A percentile compares a stretch with the other conserved stretches of the same genome.
These are phyloP conservation scores for Dentipellis fragilis DNA, from an alignment of 768 basidiomycete species.

Conservation along the genomic window DNA sequence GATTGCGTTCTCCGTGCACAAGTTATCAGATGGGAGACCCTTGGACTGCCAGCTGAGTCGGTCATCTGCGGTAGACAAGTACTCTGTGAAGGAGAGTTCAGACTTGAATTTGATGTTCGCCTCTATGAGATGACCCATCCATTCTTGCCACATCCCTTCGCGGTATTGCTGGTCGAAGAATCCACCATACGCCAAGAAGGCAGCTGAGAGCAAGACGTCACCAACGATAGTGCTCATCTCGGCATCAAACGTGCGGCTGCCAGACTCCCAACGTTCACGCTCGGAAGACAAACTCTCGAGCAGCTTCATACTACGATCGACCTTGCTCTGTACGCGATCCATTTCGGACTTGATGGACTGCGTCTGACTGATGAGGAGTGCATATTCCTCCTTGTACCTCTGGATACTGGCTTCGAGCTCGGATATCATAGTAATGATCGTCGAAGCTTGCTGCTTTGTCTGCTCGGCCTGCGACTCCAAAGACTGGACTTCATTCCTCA, in stretches of 20 bases:
- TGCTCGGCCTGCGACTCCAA: conserved; percentile 87
- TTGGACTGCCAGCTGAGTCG: conserved; percentile 93
- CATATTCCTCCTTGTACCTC: conserved; percentile 95
- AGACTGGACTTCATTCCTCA: conserved; percentile 90
- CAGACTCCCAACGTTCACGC: conserved; percentile 85
- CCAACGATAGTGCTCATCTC: conserved; percentile 99
- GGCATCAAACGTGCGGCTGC: conserved; percentile 90
- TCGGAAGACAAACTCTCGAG: conserved; percentile 93
- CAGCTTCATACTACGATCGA: conserved; percentile 93
- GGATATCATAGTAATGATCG: conserved; percentile 85
- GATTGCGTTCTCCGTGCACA: conserved; percentile 98
- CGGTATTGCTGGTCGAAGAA: conserved; percentile 99
- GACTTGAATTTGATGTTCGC: conserved; percentile 88
- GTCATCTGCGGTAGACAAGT: conserved; percentile 94
- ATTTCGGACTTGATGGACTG: conserved; percentile 97
- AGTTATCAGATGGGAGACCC: conserved; percentile 87
- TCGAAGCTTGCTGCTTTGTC: conserved; percentile 88
- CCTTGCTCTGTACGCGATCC: conserved; percentile 95
- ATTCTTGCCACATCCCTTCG: conserved; percentile 94
- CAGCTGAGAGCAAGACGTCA: conserved; percentile 90
- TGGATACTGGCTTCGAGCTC: conserved; percentile 90
- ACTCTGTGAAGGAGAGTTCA: conserved; percentile 89
- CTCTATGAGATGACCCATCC: conserved; percentile 81
- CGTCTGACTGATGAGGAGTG: conserved; percentile 89
- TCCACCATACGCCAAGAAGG: conserved; percentile 93